A percentile compares a stretch with the other conserved stretches of the same genome.
These are phyloP conservation scores for Xylaria sp. DNA, from an alignment of 2,329 filamentous ascomycete species.

Conservation along the genomic window DNA sequence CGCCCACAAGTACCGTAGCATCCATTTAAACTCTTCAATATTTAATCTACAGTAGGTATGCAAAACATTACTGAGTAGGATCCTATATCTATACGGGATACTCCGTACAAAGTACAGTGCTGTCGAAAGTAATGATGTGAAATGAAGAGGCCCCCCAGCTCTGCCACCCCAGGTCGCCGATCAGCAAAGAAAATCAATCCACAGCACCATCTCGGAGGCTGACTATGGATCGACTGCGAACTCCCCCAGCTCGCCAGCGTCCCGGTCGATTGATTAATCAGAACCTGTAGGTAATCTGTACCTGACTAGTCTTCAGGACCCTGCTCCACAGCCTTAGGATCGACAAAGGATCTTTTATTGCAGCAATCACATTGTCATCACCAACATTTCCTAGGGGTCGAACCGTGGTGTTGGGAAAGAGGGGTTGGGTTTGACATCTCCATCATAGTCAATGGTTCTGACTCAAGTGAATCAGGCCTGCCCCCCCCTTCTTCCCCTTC, in stretches of 20 bases:
- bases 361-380: slow-evolving; percentile 16
- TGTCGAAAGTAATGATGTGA: neutral
- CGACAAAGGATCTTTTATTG: slow-evolving; percentile 10
- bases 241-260: neutral
- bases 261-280: slow-evolving; percentile 12
- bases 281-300: neutral
- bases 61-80: neutral
- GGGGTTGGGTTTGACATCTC: neutral
- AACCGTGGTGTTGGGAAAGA: slow-evolving; percentile 1
- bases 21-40: slow-evolving; percentile 6
- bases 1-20: neutral
- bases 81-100: neutral
- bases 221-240: neutral
- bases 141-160: neutral
- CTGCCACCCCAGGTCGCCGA: slow-evolving; percentile 8
- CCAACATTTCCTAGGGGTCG: neutral
- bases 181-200: slow-evolving; percentile 13
- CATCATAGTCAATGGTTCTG: neutral
- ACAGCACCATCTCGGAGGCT: neutral
- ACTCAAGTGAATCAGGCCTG: neutral
- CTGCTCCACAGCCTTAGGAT: neutral
- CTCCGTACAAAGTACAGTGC: slow-evolving; percentile 8
- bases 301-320: neutral
- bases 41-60: neutral
- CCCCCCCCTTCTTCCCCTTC: neutral